These are phyloP conservation scores for Komagataella pseudopastoris DNA, from an alignment of 805 yeast species.

Conservation along the genomic window DNA sequence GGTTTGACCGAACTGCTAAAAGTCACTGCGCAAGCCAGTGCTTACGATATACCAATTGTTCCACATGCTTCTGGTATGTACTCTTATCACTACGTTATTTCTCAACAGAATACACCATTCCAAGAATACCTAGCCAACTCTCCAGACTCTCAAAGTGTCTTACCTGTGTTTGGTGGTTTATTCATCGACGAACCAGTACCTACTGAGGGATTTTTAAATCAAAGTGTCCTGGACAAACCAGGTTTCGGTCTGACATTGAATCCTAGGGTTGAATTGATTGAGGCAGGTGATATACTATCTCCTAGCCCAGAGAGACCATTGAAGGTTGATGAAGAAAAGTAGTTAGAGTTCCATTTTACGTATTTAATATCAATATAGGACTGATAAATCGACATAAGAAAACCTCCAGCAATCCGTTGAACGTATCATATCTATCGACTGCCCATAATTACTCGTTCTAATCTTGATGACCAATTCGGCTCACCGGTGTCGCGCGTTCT, in stretches of 20 bases:
- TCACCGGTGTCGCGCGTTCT: neutral
- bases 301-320: constrained; percentile 27
- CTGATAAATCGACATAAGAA: neutral
- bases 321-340: constrained; percentile 2
- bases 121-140: constrained; percentile 38
- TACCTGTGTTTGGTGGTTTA: constrained; percentile 33
- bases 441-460: neutral
- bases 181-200: constrained; percentile 36
- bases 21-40: constrained; percentile 35
- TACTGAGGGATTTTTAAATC: constrained; percentile 25
- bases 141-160: constrained; percentile 28
- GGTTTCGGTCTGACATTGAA: constrained; percentile 36
- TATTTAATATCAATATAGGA: neutral
- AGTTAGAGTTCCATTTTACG: neutral
- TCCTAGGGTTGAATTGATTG: constrained; percentile 25
- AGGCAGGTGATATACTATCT: constrained; percentile 22
- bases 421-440: too few species aligned
- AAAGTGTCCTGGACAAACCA: constrained; percentile 27
- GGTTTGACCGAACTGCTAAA: constrained; percentile 34
- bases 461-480: neutral
- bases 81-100: constrained; percentile 34
- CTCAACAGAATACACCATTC: constrained; percentile 36
- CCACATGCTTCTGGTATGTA: constrained; percentile 43
- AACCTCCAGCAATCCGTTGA: neutral
- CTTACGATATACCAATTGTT: constrained; percentile 38